These are phyloP conservation scores for Ambrosiella xylebori DNA, from an alignment of 2,329 filamentous ascomycete species.

Conservation along the genomic window DNA sequence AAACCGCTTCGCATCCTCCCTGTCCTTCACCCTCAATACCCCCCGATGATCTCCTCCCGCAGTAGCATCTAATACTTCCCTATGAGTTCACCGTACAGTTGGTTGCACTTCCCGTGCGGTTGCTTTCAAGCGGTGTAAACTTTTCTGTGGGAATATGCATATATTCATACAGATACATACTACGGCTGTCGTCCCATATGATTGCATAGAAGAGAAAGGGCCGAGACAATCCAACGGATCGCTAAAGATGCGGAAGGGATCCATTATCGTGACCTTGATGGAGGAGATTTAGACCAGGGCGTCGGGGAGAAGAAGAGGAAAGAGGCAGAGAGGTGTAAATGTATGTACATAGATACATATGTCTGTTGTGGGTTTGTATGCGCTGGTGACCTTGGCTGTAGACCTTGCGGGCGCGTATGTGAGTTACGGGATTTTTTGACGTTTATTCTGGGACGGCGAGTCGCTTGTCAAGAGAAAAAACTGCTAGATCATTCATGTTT, in stretches of 20 bases:
- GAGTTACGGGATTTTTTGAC: too few species aligned
- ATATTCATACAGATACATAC: background rate
- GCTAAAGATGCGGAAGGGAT: background rate
- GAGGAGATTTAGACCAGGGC: background rate
- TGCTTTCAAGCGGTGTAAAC: background rate
- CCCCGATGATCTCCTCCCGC: background rate
- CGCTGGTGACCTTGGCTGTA: too few species aligned
- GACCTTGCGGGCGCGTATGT: too few species aligned
- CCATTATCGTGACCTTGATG: background rate
- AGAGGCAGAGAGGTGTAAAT: background rate
- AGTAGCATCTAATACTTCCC: background rate
- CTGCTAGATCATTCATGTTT: too few species aligned
- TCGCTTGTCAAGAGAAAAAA: too few species aligned
- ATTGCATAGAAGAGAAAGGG: too few species aligned
- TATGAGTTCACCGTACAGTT: slow-evolving; percentile 4
- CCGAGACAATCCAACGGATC: background rate
- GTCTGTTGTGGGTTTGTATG: background rate
- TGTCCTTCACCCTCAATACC: background rate
- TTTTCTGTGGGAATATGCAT: background rate
- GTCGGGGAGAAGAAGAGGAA: background rate
- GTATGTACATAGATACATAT: background rate
- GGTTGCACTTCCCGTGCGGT: background rate
- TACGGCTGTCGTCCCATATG: too few species aligned
- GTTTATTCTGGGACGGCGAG: too few species aligned
- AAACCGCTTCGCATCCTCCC: background rate